Base-by-base conservation (phyloP, 2,329 filamentous ascomycete species). In the Colletotrichum sp. region DNA sequence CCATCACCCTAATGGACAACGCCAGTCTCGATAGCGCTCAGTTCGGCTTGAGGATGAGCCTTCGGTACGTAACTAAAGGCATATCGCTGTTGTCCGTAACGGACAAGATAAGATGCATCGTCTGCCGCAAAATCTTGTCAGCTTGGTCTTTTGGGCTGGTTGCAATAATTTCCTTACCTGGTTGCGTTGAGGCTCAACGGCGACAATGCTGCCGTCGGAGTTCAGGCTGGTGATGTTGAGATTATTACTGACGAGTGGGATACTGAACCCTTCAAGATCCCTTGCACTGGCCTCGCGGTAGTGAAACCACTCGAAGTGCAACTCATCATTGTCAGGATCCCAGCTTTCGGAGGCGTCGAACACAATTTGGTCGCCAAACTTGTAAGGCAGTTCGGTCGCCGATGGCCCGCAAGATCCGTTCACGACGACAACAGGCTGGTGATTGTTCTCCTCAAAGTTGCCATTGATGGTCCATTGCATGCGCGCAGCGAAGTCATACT, bases 251-350 rank as follows among this genome's bases (percentile, higher is more conserved):
- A 57, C 44, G 30, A 68, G 65, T 18, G 65, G 65, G 6, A 68
- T 68, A 6, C 55, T 30, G 28, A 68, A 68, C 6, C 65, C 65
- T 30, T 68, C 65, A n/a, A 68, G 24, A 21, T 8, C 65, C 21
- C 65, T 55, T 16, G 18, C 65, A 2, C 65, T 5, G 0, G 82
- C 80, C 52, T 85, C 84, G 2, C 73, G 78, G 79, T 90, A 90
- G 36, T 90, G 88, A 80, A 85, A 88, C 88, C 88, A 90, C 62
- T 85, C 85, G 81, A 87, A 90, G 2, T 81, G 83, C n/a, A 90
- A 78, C 5, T 82, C 76, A 52, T 85, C 84, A 8, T 80, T 80
- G 75, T 90, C 87, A 0, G 87, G 87, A 78, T 90, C 88, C 75
- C 87, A 88, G 0, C 86, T 86, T 36, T 80, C 80, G 0, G 84